Base-by-base conservation (phyloP, 805 yeast species). In the Saitoella complicata region DNA sequence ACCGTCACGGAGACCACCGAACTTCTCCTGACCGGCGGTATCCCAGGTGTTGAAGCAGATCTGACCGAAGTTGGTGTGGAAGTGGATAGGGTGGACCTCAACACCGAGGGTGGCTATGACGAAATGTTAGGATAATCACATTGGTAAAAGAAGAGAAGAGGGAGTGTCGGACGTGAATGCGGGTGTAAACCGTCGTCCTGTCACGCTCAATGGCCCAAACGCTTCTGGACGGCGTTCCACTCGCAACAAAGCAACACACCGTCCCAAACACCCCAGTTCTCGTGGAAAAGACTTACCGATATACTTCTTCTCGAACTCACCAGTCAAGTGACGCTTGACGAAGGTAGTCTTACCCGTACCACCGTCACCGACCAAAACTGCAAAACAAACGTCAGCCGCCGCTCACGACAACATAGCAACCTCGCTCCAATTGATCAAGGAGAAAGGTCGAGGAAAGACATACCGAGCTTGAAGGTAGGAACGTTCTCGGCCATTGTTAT, bases 271-370 rank as follows among this genome's bases (percentile, higher is more conserved):
- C 4, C 21, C 4, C 21, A 21, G 4, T 21, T 21, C 21, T 21
- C 21, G 21, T 21, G 4, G 21, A 21, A 21, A 3, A 21, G 21
- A 21, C 21, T 37, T 41, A 63, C 98, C 99, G 68, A 82, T 85
- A 74, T 91, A 91, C 70, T 87, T 87, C 74, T 91, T 91, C 71
- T 91, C 98, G 65, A 91, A 91, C 69, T 91, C 99, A 72, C 98
- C 95, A 53, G 98, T 88, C 69, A 87, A 78, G 71, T 91, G 99
- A 76, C 99, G 87, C 76, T 93, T 91, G 67, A 91, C 99, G 60
- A 91, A 91, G 49, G 99, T 91, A 74, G 99, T 91, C 80, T 91
- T 91, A 73, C 99, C 99, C 69, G 98, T 91, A 78, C 99, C 99
- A 76, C 99, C 99, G 66, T 91, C 99, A 67, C 99, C 99, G 70